Base-by-base conservation (phyloP, 2,329 filamentous ascomycete species). In the Emmonsiellopsis sp. region DNA sequence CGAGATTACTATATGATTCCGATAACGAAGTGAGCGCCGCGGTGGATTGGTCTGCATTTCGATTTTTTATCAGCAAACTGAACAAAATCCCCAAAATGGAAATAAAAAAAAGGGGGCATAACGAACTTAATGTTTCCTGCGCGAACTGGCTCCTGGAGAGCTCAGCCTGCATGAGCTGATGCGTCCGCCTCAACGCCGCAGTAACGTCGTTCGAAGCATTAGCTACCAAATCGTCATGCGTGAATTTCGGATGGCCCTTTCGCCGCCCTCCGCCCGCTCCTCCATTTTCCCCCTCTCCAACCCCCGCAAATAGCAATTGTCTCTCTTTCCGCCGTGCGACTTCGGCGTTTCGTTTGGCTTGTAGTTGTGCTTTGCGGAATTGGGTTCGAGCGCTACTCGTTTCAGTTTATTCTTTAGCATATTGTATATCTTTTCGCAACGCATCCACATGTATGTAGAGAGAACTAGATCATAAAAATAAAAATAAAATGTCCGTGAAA, bases 131-230 rank as follows among this genome's bases (percentile, higher is more conserved):
- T 1, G 90, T 94, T 69, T 95, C 86, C 62, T 93, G 86, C 15
- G 92, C 92, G 66, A 95, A 97, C 63, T 88, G 85, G 60, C 89
- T 94, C 55, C 89, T 85, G 46, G 85, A 83, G 7, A 98, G 81
- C 75, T 96, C 91, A 4, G 83, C 79, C 58, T 88, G 83, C 75
- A 97, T 91, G 63, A 95, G 79, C 57, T 87, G 83, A 70, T 97
- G 91, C 5, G 92, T 94, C 56, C 90, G 80, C 56, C 89, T 81
- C 51, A 98, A 79, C 1, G 90, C 87, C 48, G 83, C 77, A 2
- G 92, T 97, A 52, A 97, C 87, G 73, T 94, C 89, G 60, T 79
- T 83, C 34, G 87, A 88, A 0, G 92, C 87, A 57, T 84, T 82
- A 11, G 89, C 77, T 42, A 84, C 79, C 59, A 89, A 78, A 58